Percentiles rank a stretch among this genome's conserved stretches.
These are phyloP conservation scores for Puccinia novopanici DNA, from an alignment of 1,284 basidiomycete species.

Conservation along the genomic window DNA sequence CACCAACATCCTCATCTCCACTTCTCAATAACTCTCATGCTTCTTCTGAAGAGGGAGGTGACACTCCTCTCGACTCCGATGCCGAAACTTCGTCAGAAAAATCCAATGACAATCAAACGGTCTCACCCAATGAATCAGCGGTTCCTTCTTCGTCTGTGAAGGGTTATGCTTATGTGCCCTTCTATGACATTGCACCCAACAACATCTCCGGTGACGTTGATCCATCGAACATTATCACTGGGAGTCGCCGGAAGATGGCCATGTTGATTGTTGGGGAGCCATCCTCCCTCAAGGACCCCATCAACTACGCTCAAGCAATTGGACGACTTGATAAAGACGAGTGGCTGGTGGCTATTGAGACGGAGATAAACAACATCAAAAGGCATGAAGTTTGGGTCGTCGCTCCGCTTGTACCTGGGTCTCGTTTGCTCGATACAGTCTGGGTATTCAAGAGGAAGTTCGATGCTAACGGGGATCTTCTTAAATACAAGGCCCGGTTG, in stretches of 20 bases:
- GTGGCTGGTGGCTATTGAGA: background rate
- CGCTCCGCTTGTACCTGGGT: background rate
- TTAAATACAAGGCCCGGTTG: slow-evolving; percentile 6
- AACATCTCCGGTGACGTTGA: no score
- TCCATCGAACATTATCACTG: background rate
- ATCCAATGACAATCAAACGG: no score
- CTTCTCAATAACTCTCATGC: no score
- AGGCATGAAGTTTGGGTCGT: background rate
- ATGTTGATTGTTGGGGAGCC: background rate
- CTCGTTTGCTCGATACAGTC: background rate
- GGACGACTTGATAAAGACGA: background rate
- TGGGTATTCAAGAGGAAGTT: slow-evolving; percentile 28
- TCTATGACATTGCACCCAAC: no score
- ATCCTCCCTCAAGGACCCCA: background rate
- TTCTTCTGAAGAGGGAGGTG: no score
- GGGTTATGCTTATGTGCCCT: no score
- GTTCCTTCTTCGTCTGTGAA: no score
- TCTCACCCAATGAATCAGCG: no score
- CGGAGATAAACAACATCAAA: background rate
- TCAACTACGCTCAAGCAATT: background rate
- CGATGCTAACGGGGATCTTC: background rate
- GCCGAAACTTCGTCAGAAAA: no score
- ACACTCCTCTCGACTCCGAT: no score
- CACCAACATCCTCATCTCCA: no score
- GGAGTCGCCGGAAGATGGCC: background rate